Conservation (phyloP, 129 eudicot genomes). For the Flaveria ramosissima region DNA sequence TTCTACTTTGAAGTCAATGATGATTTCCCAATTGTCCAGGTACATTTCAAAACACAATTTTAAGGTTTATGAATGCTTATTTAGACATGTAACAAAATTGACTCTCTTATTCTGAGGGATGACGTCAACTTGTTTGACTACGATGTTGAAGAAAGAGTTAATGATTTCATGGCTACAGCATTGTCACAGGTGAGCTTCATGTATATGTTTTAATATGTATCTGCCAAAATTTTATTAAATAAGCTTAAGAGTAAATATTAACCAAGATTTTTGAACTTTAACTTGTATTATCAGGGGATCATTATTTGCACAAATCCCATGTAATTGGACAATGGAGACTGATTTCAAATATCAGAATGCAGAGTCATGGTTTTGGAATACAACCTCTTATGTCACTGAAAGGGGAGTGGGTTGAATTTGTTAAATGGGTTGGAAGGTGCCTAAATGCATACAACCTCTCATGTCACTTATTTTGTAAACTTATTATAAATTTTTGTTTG, state of each 20-base stretch:
- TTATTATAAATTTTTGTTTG: not conserved
- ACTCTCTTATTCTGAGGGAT: no score
- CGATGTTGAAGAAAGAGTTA: conserved; percentile 85
- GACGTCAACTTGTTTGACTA: conserved; percentile 62
- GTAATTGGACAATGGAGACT: conserved; percentile 83
- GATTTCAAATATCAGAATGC: conserved; percentile 90
- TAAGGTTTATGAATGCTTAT: no score
- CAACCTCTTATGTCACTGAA: not conserved
- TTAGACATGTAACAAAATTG: no score
- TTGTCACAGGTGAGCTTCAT: conserved; percentile 56
- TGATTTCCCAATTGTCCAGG: conserved; percentile 83
- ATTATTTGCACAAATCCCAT: no score
- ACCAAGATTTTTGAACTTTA: not conserved
- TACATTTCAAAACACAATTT: conserved; percentile 37
- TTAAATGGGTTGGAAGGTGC: not conserved
- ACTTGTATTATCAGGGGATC: conserved; percentile 55
- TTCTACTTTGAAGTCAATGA: conserved; percentile 31
- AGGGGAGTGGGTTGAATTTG: not conserved
- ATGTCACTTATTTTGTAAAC: not conserved
- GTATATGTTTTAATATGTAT: not conserved
- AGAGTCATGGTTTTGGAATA: conserved; percentile 75
- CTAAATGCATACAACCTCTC: not conserved
- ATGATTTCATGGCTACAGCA: conserved; percentile 86
- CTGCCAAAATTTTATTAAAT: not conserved
- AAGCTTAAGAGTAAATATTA: conserved; percentile 1